Percentiles rank a stretch among this genome's conserved stretches.
These are phyloP conservation scores for Vitis hybrid DNA, from an alignment of 177 flowering plant genomes.

Conservation along the genomic window DNA sequence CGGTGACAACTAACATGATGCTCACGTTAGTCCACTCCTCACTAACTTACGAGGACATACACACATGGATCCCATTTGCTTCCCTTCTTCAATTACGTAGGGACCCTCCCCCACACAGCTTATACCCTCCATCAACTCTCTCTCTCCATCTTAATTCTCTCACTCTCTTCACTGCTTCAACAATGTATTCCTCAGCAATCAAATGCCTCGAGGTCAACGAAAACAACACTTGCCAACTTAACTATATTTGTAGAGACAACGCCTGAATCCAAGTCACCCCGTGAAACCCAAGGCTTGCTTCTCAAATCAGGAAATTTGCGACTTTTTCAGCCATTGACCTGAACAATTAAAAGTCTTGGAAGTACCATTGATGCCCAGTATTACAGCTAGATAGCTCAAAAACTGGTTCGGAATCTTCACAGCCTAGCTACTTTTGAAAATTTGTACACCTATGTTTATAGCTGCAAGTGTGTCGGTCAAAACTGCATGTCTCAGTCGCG, in stretches of 20 bases:
- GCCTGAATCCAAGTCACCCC: conserved; percentile 1
- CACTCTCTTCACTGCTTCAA: conserved; percentile 3
- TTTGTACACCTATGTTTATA: no score
- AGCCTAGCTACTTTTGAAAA: no score
- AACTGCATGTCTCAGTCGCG: no score
- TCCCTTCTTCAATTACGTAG: conserved; percentile 34
- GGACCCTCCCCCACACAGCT: conserved; percentile 2
- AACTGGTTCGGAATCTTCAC: no score
- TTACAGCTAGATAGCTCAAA: background rate
- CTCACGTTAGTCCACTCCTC: conserved; percentile 50
- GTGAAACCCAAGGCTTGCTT: background rate
- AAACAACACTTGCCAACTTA: conserved; percentile 13
- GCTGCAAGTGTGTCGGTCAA: no score
- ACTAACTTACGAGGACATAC: conserved; percentile 34
- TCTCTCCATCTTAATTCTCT: background rate
- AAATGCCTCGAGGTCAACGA: conserved; percentile 21
- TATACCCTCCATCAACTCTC: no score
- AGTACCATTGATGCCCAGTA: background rate
- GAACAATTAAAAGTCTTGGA: background rate
- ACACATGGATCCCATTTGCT: conserved; percentile 33
- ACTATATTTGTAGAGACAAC: conserved; percentile 2
- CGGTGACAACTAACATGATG: conserved; percentile 62
- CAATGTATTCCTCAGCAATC: background rate
- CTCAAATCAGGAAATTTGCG: background rate
- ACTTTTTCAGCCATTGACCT: background rate